Conservation (phyloP, 768 basidiomycete genomes). For the Cantharellus anzutake region DNA sequence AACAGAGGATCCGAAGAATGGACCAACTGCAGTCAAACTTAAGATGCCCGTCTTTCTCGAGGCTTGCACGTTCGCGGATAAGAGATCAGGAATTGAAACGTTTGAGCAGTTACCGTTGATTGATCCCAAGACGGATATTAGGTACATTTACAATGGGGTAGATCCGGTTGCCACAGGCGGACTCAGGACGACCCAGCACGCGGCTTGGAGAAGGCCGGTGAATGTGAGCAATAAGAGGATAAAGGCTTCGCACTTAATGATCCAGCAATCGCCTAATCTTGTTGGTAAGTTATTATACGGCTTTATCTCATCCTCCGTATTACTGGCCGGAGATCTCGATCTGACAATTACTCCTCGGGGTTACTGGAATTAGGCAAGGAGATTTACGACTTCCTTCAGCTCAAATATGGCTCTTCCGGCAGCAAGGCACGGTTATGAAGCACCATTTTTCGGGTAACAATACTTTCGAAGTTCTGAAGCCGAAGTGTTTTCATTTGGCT, state of each 20-base stretch:
- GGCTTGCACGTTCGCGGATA: slow-evolving; percentile 38
- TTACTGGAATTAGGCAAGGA: not conserved
- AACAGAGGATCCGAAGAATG: slow-evolving; percentile 19
- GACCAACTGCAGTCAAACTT: slow-evolving; percentile 25
- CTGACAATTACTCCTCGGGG: too few relatives aligned
- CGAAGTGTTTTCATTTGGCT: too few relatives aligned
- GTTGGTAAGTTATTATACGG: too few relatives aligned
- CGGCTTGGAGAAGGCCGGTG: slow-evolving; percentile 19
- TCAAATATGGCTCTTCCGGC: not conserved
- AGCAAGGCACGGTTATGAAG: not conserved
- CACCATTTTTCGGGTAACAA: too few relatives aligned
- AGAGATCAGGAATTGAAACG: slow-evolving; percentile 19
- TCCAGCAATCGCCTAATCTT: too few relatives aligned
- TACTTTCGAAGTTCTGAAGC: too few relatives aligned
- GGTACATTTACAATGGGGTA: slow-evolving; percentile 36
- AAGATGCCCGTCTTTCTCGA: slow-evolving; percentile 49
- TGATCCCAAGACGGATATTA: slow-evolving; percentile 30
- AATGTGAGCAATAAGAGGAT: slow-evolving; percentile 20
- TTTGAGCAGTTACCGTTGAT: slow-evolving; percentile 21
- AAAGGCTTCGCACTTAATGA: not conserved
- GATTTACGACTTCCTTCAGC: not conserved
- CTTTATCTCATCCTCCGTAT: too few relatives aligned
- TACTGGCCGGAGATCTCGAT: too few relatives aligned
- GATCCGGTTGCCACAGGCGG: slow-evolving; percentile 18
- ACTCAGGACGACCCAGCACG: slow-evolving; percentile 6